A percentile compares a stretch with the other conserved stretches of the same genome.
These are phyloP conservation scores for Trichoderma atroviride DNA, from an alignment of 2,329 filamentous ascomycete genomes.

Conservation along the genomic window DNA sequence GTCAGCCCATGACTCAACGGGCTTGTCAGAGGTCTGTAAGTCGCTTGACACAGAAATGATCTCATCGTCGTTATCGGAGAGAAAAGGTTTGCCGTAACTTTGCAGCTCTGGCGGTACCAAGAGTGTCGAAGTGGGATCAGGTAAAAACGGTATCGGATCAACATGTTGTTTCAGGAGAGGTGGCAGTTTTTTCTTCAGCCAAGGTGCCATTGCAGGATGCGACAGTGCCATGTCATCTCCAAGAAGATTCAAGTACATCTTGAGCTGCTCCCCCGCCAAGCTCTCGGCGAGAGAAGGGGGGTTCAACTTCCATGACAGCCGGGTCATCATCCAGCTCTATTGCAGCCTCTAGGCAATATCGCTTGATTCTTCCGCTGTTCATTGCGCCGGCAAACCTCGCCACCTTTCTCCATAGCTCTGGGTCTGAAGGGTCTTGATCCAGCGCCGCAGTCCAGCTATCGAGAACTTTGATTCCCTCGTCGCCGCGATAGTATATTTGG, in stretches of 20 bases:
- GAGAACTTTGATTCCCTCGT: constrained; percentile 51
- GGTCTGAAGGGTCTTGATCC: constrained; percentile 67
- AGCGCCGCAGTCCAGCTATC: constrained; percentile 61
- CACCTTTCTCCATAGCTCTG: constrained; percentile 64
- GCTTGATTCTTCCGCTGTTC: constrained; percentile 58
- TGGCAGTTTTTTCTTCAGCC: constrained; percentile 55
- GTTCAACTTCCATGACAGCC: constrained; percentile 62
- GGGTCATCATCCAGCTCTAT: constrained; percentile 70
- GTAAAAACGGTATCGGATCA: constrained; percentile 65
- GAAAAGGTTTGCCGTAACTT: background rate
- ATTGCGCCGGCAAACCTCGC: constrained; percentile 62
- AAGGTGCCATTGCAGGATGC: constrained; percentile 64
- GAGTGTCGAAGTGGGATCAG: constrained; percentile 51
- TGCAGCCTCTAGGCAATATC: constrained; percentile 67
- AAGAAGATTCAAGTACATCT: constrained; percentile 55
- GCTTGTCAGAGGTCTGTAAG: constrained; percentile 18
- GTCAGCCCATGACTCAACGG: constrained; percentile 39
- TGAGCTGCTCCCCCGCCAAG: constrained; percentile 64
- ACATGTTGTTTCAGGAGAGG: constrained; percentile 55
- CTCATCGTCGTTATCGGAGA: background rate
- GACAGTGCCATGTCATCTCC: constrained; percentile 59
- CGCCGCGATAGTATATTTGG: constrained; percentile 37
- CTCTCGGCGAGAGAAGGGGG: constrained; percentile 64
- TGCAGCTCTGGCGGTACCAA: constrained; percentile 36
- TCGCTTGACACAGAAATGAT: background rate